Base-by-base conservation (phyloP, 306 rosid species). In the Hylodesmum podocarpum region DNA sequence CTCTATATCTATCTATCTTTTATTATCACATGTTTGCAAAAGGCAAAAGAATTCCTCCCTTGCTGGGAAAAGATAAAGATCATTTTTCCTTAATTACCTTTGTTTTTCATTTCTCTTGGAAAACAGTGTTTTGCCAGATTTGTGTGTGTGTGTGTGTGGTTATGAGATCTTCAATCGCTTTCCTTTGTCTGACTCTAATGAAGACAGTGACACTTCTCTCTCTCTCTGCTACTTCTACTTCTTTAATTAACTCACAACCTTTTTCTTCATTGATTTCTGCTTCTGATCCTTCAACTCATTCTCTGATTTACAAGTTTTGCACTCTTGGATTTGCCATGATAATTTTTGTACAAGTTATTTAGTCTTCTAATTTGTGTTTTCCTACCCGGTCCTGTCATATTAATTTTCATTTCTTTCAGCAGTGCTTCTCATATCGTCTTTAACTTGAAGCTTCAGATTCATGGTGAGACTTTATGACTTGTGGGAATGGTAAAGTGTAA, bases 131-230 rank as follows among this genome's bases (percentile, higher is more conserved):
- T 84, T 82, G 78, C 90, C 88, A 86, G 94, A 86, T 89, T 84
- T 83, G 87, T 63, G 36, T 63, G 69, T 86, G 85, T 83, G 87
- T 63, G 36, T 63, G 69, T 86, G 85, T 80, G 64, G 79, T 71
- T 75, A 70, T 74, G 73, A 89, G 86, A 84, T 84, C 86, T 79
- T 73, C 88, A 75, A 88, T 89, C 91, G 81, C 88, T 86, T 85
- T 86, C 88, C 73, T 78, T 77, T 80, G 82, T 68, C 90, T 88
- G 89, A 91, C 82, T 88, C 89, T 39, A 68, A 84, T 18, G 81
- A 87, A 66, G 95, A 91, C 47, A 86, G 89, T 81, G 95, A 91
- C 95, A 86, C 84, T 83, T 70, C 84, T 19, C 46, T 44, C 54
- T 31, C 49, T 34, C 77, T 64, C 72, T 31, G 27, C 19, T 34